phyloP scores from a whole-genome alignment of 306 rosid species.

The Pyrus betulifolia region DNA sequence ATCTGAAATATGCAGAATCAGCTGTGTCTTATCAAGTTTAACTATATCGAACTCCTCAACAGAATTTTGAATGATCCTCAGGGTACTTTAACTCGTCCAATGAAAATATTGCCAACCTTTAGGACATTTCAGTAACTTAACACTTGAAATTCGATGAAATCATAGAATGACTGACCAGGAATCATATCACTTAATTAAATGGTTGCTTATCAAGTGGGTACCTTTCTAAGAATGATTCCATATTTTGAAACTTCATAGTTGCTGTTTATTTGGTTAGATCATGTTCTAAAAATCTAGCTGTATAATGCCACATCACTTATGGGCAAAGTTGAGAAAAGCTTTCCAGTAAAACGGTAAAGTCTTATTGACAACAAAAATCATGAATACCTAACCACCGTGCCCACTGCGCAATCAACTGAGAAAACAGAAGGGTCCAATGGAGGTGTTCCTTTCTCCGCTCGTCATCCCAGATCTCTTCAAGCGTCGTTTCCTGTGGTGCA shows the following conservation, averaged over 20 bases:
- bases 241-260: background rate
- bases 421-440: slow-evolving; percentile 79
- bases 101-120: background rate
- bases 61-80: background rate
- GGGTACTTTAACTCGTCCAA: background rate
- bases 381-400: slow-evolving; percentile 79
- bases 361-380: background rate
- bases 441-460: slow-evolving; percentile 61
- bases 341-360: background rate
- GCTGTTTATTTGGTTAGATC: background rate
- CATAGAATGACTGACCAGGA: background rate
- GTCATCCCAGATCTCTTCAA: slow-evolving; percentile 66
- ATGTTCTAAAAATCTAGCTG: background rate
- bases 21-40: background rate
- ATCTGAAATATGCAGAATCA: background rate
- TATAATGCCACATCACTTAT: background rate
- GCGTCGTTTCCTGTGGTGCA: slow-evolving; percentile 27
- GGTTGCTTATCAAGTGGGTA: background rate
- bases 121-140: background rate
- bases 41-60: background rate
- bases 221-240: background rate
- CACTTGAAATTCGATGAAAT: background rate
- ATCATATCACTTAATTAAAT: background rate
- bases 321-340: background rate
- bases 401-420: slow-evolving; percentile 82